Conservation (phyloP, 164 flowering plant species). For the Hamamelis virginiana region DNA sequence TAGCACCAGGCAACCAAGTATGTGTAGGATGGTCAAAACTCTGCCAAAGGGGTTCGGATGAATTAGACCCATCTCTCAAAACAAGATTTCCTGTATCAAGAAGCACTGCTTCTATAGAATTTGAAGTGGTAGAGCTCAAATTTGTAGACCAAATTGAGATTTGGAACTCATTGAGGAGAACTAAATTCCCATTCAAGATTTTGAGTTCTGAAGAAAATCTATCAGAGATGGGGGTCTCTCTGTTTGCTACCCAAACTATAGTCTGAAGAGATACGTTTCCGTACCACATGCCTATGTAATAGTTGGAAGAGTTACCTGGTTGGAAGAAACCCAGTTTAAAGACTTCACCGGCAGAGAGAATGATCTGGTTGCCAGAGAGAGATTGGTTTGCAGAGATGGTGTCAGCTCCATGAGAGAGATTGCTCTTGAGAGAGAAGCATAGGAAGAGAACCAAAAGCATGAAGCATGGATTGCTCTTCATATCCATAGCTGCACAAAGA, state of each 20-base stretch:
- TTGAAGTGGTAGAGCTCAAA: slow-evolving; percentile 14
- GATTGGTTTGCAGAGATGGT: slow-evolving; percentile 20
- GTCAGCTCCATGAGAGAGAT: no score
- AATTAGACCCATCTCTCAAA: slow-evolving; percentile 28
- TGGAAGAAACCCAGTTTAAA: slow-evolving; percentile 55
- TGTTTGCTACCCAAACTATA: slow-evolving; percentile 59
- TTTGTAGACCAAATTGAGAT: slow-evolving; percentile 54
- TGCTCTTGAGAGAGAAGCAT: no score
- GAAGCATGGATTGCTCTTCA: no score
- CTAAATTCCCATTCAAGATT: slow-evolving; percentile 47
- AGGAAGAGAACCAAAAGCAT: no score
- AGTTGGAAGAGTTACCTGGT: slow-evolving; percentile 49
- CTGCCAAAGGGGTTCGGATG: slow-evolving; percentile 45
- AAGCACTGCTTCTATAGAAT: slow-evolving; percentile 36
- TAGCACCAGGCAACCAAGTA: slow-evolving; percentile 55
- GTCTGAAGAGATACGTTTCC: slow-evolving; percentile 22
- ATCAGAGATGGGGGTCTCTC: slow-evolving; percentile 42
- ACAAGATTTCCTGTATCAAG: slow-evolving; percentile 53
- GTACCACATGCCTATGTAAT: slow-evolving; percentile 46
- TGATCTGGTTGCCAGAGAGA: slow-evolving; percentile 44
- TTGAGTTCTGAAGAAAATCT: slow-evolving; percentile 25
- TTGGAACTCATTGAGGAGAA: slow-evolving; percentile 36
- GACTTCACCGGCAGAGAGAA: slow-evolving; percentile 37
- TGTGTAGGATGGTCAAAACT: slow-evolving; percentile 52
- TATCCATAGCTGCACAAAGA: not conserved